Evolutionary conservation across 2,329 filamentous ascomycete species (phyloP), one percentile per base, ranked within the genome.

Genomic region (Neoascochyta sp.): DNA sequence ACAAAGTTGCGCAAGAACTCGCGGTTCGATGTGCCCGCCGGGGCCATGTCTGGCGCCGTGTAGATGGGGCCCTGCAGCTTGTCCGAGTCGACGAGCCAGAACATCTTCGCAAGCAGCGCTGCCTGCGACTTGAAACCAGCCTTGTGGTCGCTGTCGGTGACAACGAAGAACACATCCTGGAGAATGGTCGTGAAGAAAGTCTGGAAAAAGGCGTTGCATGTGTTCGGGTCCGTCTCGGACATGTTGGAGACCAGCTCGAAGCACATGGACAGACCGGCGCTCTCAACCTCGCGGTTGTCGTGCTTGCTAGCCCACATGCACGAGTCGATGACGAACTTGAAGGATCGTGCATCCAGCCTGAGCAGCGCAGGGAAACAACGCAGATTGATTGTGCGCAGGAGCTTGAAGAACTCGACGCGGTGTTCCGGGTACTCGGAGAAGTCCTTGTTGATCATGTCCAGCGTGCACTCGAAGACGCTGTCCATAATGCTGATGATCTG

Each of bases 221-320:
- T 96, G 55, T 82, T 74, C 12, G 78, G 68, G 60, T 96, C 89
- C 1, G 88, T 84, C 52, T 95, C 90, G 7, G 90, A 87, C 71
- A 98, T 95, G 67, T 98, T 98, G 66, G 85, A 90, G 61, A 98
- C 89, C 45, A 98, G 74, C 68, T 98, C 92, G 47, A 95, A 79
- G 64, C 90, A 96, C 92, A 98, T 98, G 66, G 89, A 92, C 39
- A 98, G 78, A 39, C 92, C 92, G 21, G 92, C 93, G 47, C 86
- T 87, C 66, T 98, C 92, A 16, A 98, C 92, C 59, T 95, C 88
- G 39, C 92, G 85, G 68, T 98, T 98, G 69, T 98, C 92, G 66
- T 98, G 92, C 73, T 98, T 98, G 72, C 90, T 95, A n/a, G 93
- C 92, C 93, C 92, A 98, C 75, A 96, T 88, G 73, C 93, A 98